phyloP scores from a whole-genome alignment of 225 moss, liverwort and hornwort species.

The Climacium dendroides region DNA sequence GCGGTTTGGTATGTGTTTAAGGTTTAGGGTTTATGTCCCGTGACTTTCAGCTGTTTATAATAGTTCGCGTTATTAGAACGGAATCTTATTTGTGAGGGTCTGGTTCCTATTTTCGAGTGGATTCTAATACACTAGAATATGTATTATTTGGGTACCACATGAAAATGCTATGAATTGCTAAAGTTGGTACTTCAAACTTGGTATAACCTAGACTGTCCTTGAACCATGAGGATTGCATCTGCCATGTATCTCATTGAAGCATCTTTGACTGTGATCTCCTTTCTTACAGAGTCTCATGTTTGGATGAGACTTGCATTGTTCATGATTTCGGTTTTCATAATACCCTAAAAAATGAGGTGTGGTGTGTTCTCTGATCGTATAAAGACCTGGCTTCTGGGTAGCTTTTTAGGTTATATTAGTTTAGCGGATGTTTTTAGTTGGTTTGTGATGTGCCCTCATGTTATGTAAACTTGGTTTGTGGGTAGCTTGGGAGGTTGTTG shows the following conservation, averaged over 20 bases:
- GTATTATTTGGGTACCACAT: background rate
- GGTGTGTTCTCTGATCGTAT: background rate
- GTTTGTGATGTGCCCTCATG: background rate
- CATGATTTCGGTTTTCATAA: background rate
- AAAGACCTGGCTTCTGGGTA: background rate
- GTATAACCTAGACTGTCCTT: background rate
- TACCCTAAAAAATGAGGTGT: background rate
- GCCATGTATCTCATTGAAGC: background rate
- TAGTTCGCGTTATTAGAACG: background rate
- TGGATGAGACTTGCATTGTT: background rate
- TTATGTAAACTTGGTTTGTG: background rate
- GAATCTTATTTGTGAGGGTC: background rate
- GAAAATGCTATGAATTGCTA: background rate
- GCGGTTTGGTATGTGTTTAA: background rate
- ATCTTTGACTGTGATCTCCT: background rate
- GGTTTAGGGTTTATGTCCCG: background rate
- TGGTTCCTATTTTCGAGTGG: background rate
- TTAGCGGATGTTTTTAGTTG: background rate
- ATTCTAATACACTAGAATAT: background rate
- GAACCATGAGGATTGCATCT: background rate
- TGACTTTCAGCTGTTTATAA: background rate
- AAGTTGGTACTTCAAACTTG: background rate
- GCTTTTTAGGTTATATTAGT: background rate
- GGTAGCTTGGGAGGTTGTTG: background rate
- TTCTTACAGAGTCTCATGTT: background rate